phyloP scores from a whole-genome alignment of 345 rosid species.

The Schrenkiella parvula region DNA sequence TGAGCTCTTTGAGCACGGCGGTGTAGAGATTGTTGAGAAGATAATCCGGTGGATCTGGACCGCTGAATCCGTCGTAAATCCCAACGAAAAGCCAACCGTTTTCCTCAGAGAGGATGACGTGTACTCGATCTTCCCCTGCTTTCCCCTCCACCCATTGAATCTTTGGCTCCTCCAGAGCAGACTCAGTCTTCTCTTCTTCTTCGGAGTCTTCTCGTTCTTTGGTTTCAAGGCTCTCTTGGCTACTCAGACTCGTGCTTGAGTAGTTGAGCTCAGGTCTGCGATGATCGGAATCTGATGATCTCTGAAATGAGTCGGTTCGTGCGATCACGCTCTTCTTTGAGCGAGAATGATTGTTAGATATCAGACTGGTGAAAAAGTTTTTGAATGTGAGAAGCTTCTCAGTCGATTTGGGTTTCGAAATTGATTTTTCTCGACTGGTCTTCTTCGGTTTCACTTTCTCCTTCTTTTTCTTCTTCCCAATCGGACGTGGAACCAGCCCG shows the following conservation, averaged over 20 bases:
- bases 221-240: constrained; percentile 8
- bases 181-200: constrained; percentile 33
- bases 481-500: constrained; percentile 38
- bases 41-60: constrained; percentile 92
- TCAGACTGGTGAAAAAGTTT: constrained; percentile 35
- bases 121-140: constrained; percentile 97
- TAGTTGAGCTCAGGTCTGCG: not conserved
- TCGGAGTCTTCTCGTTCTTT: not conserved
- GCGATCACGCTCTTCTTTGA: constrained; percentile 31
- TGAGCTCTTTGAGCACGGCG: constrained; percentile 60
- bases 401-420: constrained; percentile 18
- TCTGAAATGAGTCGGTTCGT: constrained; percentile 21
- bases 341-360: constrained; percentile 38
- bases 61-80: constrained; percentile 91
- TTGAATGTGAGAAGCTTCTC: constrained; percentile 32
- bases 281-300: constrained; percentile 34
- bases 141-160: constrained; percentile 92
- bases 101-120: constrained; percentile 79
- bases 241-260: constrained; percentile 14
- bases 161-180: constrained; percentile 45
- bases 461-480: constrained; percentile 20
- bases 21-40: constrained; percentile 61
- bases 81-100: constrained; percentile 90
- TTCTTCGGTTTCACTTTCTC: constrained; percentile 30
- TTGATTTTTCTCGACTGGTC: constrained; percentile 9